Evolutionary conservation across 768 basidiomycete genomes (phyloP).

Genomic region (Lactarius trivialis): DNA sequence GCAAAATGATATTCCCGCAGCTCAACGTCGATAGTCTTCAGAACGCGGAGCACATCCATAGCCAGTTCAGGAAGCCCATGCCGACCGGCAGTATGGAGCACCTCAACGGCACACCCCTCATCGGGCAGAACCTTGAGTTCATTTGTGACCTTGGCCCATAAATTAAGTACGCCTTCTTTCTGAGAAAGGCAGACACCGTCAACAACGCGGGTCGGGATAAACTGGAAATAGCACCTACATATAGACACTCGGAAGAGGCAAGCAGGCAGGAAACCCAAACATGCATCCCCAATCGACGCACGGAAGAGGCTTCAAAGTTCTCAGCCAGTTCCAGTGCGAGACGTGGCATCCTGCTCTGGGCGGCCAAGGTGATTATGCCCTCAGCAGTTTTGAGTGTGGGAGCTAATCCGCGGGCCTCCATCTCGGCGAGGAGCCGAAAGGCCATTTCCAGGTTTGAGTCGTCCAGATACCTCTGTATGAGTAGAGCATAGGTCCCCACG

Average conservation of each 20-base stretch:
- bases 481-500: slow-evolving; percentile 43
- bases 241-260: slow-evolving; percentile 56
- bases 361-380: slow-evolving; percentile 47
- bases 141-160: slow-evolving; percentile 56
- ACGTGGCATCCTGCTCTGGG: slow-evolving; percentile 47
- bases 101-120: slow-evolving; percentile 64
- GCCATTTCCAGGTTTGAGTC: slow-evolving; percentile 59
- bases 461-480: slow-evolving; percentile 43
- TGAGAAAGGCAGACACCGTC: slow-evolving; percentile 27
- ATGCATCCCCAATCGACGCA: slow-evolving; percentile 44
- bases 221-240: slow-evolving; percentile 43
- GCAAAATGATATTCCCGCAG: slow-evolving; percentile 71
- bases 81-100: slow-evolving; percentile 69
- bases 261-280: slow-evolving; percentile 65
- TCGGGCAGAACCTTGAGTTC: slow-evolving; percentile 52
- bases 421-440: slow-evolving; percentile 52
- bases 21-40: slow-evolving; percentile 43
- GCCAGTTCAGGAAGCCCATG: slow-evolving; percentile 67
- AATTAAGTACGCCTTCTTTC: slow-evolving; percentile 57
- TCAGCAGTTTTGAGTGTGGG: slow-evolving; percentile 47
- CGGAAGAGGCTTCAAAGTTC: slow-evolving; percentile 49
- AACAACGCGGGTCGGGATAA: not conserved
- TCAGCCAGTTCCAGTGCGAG: slow-evolving; percentile 68
- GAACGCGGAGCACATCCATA: slow-evolving; percentile 51
- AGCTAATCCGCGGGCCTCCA: slow-evolving; percentile 45